Evolutionary conservation across 148 eudicot genomes (phyloP).

Genomic region (Vaccinium corymbosum): DNA sequence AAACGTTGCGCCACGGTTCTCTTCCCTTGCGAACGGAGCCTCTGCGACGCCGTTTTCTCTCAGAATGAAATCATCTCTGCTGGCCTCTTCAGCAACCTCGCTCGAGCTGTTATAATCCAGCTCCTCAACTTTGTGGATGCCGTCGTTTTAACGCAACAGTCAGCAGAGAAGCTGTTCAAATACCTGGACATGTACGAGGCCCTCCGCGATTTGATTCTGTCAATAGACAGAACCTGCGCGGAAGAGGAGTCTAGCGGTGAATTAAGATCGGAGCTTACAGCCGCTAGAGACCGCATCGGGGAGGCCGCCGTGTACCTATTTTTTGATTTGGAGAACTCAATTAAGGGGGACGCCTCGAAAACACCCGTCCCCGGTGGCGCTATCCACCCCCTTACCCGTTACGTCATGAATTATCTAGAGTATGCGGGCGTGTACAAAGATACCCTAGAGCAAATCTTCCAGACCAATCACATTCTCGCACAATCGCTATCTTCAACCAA

Average conservation of each 20-base stretch:
- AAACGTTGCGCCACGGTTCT: slow-evolving; percentile 42
- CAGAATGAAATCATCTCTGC: slow-evolving; percentile 8
- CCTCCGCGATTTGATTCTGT: slow-evolving; percentile 31
- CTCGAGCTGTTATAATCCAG: slow-evolving; percentile 39
- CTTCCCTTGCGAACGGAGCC: slow-evolving; percentile 44
- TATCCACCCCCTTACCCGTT: slow-evolving; percentile 80
- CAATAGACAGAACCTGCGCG: slow-evolving; percentile 22
- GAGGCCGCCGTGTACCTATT: slow-evolving; percentile 58
- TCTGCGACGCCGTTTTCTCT: slow-evolving; percentile 42
- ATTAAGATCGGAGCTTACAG: slow-evolving; percentile 38
- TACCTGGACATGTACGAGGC: slow-evolving; percentile 75
- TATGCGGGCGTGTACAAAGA: slow-evolving; percentile 72
- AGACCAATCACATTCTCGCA: slow-evolving; percentile 21
- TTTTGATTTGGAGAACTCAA: slow-evolving; percentile 66
- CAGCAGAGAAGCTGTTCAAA: slow-evolving; percentile 75
- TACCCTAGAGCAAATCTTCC: slow-evolving; percentile 54
- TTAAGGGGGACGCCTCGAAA: slow-evolving; percentile 52
- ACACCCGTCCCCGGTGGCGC: slow-evolving; percentile 73
- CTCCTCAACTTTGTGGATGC: slow-evolving; percentile 74
- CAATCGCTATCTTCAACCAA: slow-evolving; percentile 14
- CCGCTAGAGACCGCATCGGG: slow-evolving; percentile 41
- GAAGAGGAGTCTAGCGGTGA: slow-evolving; percentile 28
- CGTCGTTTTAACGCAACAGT: slow-evolving; percentile 48
- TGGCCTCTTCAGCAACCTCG: slow-evolving; percentile 38
- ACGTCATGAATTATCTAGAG: slow-evolving; percentile 73